phyloP scores from a whole-genome alignment of 164 flowering plant genomes.

The Dillenia turbinata region DNA sequence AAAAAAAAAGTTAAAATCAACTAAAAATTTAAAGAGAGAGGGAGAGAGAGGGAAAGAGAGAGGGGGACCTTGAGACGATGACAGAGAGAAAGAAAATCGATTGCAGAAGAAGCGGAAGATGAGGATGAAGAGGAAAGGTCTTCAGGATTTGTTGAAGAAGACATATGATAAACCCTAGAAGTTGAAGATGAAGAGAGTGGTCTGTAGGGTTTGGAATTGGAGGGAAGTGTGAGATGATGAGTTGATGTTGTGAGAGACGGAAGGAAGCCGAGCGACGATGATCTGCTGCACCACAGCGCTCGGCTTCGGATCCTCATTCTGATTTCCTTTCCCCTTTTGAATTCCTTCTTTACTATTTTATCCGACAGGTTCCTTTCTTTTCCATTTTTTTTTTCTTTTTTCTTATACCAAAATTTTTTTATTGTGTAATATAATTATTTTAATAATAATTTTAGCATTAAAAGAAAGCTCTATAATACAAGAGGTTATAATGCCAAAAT shows the following conservation, averaged over 20 bases:
- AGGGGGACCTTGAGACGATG: slow-evolving; percentile 59
- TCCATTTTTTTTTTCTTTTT: no score
- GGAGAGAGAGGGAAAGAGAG: not conserved
- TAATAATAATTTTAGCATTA: no score
- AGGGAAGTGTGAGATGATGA: no score
- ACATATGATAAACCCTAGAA: not conserved
- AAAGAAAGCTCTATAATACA: no score
- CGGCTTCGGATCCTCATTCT: no score
- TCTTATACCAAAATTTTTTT: no score
- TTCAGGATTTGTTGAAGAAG: slow-evolving; percentile 7
- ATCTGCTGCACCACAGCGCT: not conserved
- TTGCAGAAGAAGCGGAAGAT: slow-evolving; percentile 53
- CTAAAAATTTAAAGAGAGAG: not conserved
- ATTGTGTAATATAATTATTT: no score
- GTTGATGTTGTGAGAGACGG: slow-evolving; percentile 3
- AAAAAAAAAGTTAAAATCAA: not conserved
- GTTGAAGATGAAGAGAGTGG: not conserved
- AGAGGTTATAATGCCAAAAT: no score
- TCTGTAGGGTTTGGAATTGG: no score
- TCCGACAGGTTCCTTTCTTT: no score
- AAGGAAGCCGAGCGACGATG: slow-evolving; percentile 4
- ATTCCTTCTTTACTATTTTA: no score
- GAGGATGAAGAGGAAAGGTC: slow-evolving; percentile 9
- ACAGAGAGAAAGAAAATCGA: slow-evolving; percentile 79
- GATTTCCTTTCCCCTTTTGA: no score